A percentile compares a stretch with the other conserved stretches of the same genome.
Conservation (phyloP, 2,329 filamentous ascomycete species). For the Phialophora expanda region DNA sequence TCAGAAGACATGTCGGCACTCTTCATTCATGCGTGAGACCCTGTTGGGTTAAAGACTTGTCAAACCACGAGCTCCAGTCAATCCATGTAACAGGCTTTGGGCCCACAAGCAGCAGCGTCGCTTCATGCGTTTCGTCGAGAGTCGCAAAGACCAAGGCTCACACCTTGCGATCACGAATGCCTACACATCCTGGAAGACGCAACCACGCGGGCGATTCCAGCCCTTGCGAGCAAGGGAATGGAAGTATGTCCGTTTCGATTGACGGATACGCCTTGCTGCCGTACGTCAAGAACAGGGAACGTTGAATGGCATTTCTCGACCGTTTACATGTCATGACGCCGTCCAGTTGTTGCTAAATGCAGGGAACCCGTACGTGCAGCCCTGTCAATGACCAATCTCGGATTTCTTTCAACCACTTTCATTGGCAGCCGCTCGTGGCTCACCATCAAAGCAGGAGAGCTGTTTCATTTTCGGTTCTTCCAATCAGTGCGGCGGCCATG, state of each 20-base stretch:
- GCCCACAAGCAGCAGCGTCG: not conserved
- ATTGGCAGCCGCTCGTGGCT: not conserved
- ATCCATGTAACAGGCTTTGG: not conserved
- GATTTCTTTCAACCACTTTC: constrained; percentile 21
- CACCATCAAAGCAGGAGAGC: constrained; percentile 4
- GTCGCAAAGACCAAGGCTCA: not conserved
- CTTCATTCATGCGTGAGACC: constrained; percentile 66
- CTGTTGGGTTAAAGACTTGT: constrained; percentile 37
- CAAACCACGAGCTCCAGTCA: not conserved
- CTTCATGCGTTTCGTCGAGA: not conserved
- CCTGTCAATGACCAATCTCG: constrained; percentile 20
- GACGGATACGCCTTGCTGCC: not conserved
- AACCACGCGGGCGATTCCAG: not conserved
- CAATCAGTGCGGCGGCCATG: constrained; percentile 2
- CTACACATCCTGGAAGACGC: not conserved
- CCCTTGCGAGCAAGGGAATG: not conserved
- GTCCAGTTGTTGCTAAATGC: constrained; percentile 2
- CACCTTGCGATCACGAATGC: not conserved
- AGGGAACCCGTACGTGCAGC: constrained; percentile 6
- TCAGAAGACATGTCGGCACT: constrained; percentile 56
- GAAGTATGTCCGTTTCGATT: not conserved
- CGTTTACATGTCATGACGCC: constrained; percentile 2
- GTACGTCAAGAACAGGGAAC: not conserved
- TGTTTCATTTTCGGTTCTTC: constrained; percentile 16
- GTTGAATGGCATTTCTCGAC: constrained; percentile 5